These are phyloP conservation scores for Nannochloris sp. DNA, from an alignment of 139 green algal species.

Conservation along the genomic window DNA sequence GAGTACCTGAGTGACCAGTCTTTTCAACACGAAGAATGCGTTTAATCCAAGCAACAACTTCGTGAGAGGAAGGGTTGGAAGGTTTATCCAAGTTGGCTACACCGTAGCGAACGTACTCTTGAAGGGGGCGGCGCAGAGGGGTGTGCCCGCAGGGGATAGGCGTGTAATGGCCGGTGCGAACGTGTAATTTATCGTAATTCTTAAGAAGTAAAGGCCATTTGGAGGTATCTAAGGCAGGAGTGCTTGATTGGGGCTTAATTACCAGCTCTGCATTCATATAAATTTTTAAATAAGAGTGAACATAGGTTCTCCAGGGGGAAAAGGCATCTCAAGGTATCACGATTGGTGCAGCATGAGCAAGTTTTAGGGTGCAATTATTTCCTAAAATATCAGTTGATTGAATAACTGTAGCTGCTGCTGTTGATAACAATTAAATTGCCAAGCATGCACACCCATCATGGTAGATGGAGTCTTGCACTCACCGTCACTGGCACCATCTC, in stretches of 20 bases:
- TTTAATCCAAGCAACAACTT: conserved; percentile 94
- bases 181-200: conserved; percentile 90
- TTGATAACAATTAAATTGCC: not conserved
- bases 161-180: conserved; percentile 97
- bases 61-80: conserved; percentile 92
- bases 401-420: too few species aligned
- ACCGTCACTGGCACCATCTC: not conserved
- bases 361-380: too few species aligned
- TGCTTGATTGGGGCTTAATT: conserved; percentile 27
- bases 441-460: not conserved
- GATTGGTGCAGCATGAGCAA: not conserved
- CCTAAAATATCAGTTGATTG: too few species aligned
- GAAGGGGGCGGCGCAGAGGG: conserved; percentile 78
- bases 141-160: conserved; percentile 90
- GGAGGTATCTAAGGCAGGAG: conserved; percentile 79
- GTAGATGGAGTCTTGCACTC: not conserved
- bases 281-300: not conserved
- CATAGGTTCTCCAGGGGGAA: not conserved
- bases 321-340: not conserved
- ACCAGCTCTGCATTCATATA: conserved; percentile 12
- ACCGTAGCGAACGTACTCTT: conserved; percentile 93
- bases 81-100: conserved; percentile 99
- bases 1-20: conserved; percentile 93
- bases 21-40: conserved; percentile 98
- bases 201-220: conserved; percentile 97